These are phyloP conservation scores for Canavalia ensiformis DNA, from an alignment of 306 rosid genomes.

Conservation along the genomic window DNA sequence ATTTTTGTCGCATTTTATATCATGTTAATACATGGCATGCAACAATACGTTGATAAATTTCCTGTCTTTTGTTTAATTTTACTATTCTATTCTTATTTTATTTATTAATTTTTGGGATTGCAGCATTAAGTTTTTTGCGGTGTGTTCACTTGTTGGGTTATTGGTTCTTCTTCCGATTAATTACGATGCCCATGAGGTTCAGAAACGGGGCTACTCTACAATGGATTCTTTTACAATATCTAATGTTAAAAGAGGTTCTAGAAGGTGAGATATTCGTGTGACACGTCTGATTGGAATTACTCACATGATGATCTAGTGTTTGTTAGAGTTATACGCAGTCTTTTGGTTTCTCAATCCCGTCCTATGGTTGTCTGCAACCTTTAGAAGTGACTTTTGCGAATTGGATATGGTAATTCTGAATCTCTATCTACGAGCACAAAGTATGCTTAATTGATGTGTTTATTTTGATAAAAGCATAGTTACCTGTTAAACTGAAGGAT, in stretches of 20 bases:
- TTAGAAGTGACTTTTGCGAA: background rate
- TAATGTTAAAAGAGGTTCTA: conserved; percentile 74
- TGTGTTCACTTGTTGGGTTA: conserved; percentile 79
- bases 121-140: conserved; percentile 78
- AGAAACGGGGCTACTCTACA: conserved; percentile 52
- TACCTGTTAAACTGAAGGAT: background rate
- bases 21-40: background rate
- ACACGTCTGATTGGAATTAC: background rate
- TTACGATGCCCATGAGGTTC: conserved; percentile 55
- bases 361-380: background rate
- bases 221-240: conserved; percentile 85
- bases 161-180: conserved; percentile 76
- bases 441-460: background rate
- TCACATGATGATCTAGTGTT: background rate
- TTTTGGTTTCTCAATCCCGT: background rate
- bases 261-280: conserved; percentile 58
- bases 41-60: background rate
- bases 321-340: conserved; percentile 26
- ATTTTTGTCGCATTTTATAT: too few species aligned
- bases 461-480: background rate
- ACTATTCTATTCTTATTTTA: background rate
- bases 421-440: background rate
- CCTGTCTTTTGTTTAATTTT: background rate
- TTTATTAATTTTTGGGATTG: conserved; percentile 42
- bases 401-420: conserved; percentile 7